phyloP scores from a whole-genome alignment of 2,329 filamentous ascomycete genomes.

The Aspergillus felis region DNA sequence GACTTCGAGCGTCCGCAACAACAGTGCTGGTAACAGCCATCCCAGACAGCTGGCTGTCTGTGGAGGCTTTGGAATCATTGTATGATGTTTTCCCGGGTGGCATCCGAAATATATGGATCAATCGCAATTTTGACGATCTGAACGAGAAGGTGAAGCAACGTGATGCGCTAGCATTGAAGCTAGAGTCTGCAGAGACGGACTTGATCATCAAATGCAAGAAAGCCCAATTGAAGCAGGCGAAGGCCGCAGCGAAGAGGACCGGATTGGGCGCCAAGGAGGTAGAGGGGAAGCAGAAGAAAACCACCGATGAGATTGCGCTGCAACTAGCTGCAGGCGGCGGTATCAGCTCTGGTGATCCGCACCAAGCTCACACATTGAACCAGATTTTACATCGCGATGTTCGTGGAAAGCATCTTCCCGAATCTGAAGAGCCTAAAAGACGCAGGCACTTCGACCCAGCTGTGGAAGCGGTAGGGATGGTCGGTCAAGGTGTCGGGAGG shows the following conservation, averaged over 20 bases:
- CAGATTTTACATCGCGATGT: slow-evolving; percentile 36
- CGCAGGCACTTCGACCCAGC: slow-evolving; percentile 41
- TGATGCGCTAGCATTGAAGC: slow-evolving; percentile 62
- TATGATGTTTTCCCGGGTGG: slow-evolving; percentile 97
- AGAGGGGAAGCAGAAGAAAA: slow-evolving; percentile 45
- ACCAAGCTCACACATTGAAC: slow-evolving; percentile 52
- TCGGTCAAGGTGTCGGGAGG: slow-evolving; percentile 47
- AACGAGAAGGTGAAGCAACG: slow-evolving; percentile 78
- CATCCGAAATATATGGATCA: slow-evolving; percentile 94
- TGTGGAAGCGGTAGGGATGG: slow-evolving; percentile 49
- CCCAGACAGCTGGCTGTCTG: slow-evolving; percentile 82
- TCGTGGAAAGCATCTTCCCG: slow-evolving; percentile 8
- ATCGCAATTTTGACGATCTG: slow-evolving; percentile 78
- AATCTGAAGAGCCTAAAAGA: slow-evolving; percentile 15
- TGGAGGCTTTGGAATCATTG: slow-evolving; percentile 73
- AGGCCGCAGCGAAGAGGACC: slow-evolving; percentile 59
- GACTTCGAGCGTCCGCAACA: slow-evolving; percentile 86
- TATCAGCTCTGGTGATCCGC: slow-evolving; percentile 54
- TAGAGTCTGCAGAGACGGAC: slow-evolving; percentile 81
- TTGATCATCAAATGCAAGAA: slow-evolving; percentile 77
- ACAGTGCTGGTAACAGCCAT: slow-evolving; percentile 92
- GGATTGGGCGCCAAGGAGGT: slow-evolving; percentile 43
- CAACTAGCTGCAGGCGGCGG: slow-evolving; percentile 48
- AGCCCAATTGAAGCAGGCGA: slow-evolving; percentile 67
- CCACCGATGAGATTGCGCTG: slow-evolving; percentile 47